Evolutionary conservation across 768 basidiomycete genomes (phyloP).

Genomic region (Nidula microcarpa): DNA sequence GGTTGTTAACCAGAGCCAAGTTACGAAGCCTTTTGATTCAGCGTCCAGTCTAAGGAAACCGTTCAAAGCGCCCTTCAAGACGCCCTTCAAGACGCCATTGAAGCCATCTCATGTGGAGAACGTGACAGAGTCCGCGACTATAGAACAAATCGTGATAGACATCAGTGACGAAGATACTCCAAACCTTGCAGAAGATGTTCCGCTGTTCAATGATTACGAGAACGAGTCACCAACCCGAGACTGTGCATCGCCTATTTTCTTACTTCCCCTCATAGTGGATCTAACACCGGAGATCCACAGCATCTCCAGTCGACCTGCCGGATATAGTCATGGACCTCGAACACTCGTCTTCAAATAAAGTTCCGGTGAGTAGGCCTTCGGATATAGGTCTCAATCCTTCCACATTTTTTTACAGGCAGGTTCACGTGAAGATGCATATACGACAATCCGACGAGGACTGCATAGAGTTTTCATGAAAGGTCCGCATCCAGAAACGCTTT

Average conservation of each 20-base stretch:
- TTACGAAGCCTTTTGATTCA: constrained; percentile 45
- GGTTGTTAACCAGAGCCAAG: constrained; percentile 16
- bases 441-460: constrained; percentile 34
- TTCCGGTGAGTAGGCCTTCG: constrained; percentile 4
- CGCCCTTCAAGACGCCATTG: constrained; percentile 25
- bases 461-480: constrained; percentile 26
- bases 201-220: too few relatives aligned
- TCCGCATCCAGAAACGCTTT: too few relatives aligned
- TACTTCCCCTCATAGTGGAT: too few relatives aligned
- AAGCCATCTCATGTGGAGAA: not conserved
- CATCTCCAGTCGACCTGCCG: not conserved
- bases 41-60: constrained; percentile 42
- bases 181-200: too few relatives aligned
- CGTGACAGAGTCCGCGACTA: not conserved
- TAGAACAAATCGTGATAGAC: not conserved
- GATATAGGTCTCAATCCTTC: not conserved
- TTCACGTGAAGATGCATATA: constrained; percentile 31
- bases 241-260: too few relatives aligned
- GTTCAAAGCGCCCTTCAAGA: constrained; percentile 41
- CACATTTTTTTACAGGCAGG: constrained; percentile 19
- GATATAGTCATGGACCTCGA: constrained; percentile 14
- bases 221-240: too few relatives aligned
- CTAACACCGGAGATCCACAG: too few relatives aligned
- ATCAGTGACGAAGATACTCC: too few relatives aligned
- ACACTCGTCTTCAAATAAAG: constrained; percentile 18